Conservation (phyloP, 768 basidiomycete species). For the Kwoniella bestiolae region DNA sequence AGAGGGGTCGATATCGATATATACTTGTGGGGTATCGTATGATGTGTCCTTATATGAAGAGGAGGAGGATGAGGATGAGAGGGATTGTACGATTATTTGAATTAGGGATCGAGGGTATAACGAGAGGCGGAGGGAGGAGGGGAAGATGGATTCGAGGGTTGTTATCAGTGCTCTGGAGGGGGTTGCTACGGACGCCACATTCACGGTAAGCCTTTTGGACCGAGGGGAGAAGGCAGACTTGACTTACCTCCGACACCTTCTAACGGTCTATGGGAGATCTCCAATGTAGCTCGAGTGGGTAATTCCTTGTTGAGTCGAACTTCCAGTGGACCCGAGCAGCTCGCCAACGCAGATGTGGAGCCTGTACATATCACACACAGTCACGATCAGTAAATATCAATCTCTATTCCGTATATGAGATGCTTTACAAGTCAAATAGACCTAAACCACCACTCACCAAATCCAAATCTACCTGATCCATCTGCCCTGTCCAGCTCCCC, state of each 20-base stretch:
- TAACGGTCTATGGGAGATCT: constrained; percentile 57
- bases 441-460: constrained; percentile 55
- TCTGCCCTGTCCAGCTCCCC: constrained; percentile 57
- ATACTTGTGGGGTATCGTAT: background rate
- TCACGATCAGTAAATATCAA: too few species aligned
- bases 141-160: constrained; percentile 47
- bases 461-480: constrained; percentile 58
- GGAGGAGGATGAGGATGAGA: constrained; percentile 36
- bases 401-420: too few species aligned
- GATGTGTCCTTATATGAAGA: constrained; percentile 23
- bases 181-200: constrained; percentile 49
- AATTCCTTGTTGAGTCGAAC: constrained; percentile 58
- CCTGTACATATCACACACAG: constrained; percentile 37
- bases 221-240: background rate
- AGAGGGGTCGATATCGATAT: constrained; percentile 3
- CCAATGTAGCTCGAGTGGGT: constrained; percentile 58
- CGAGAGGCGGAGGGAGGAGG: constrained; percentile 54
- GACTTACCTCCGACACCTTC: constrained; percentile 56
- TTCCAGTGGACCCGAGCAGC: constrained; percentile 59
- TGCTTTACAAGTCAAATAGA: too few species aligned
- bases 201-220: background rate
- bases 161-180: constrained; percentile 52
- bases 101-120: constrained; percentile 59
- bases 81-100: constrained; percentile 59
- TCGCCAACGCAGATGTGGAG: constrained; percentile 53